Base-by-base conservation (phyloP, 192 early-diverging fungal species). In the Gaertneriomyces semiglobifer region DNA sequence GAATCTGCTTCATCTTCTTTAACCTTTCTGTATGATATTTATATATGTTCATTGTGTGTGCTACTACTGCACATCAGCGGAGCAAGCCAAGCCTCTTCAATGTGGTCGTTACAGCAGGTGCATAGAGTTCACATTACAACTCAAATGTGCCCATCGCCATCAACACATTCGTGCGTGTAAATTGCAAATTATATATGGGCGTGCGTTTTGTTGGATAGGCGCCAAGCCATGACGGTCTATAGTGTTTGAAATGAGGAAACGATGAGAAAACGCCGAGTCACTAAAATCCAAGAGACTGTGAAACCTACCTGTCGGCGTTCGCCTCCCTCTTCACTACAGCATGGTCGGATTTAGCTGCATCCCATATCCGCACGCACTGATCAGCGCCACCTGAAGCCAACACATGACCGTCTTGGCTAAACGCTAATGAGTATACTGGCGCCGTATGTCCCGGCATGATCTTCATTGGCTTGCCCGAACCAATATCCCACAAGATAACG, bases 401-500 rank as follows among this genome's bases (percentile, higher is more conserved):
- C 25, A 94, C 68, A 33, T 71, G 88, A 39, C 88, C 87, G 65
- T 93, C 93, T 25, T 81, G 75, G 66, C 89, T 93, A 65, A 98
- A 98, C 4, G 81, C 84, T 14, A 98, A 81, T 11, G 90, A 88
- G 66, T 96, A 91, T 11, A 99, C 80, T 3, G 86, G 72, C 14
- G 85, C 87, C 25, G 88, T 86, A 72, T 99, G 96, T 1, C 93
- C 97, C 7, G 79, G 77, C 82, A 99, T 75, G 44, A 81, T 84
- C 63, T 94, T 92, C 71, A 99, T 84, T 41, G 84, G 73, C 47
- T 83, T 86, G 10, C 94, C 95, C 0, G 84, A 87, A 6, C 87
- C 89, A 12, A 99, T 74, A 74, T 99, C 97, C 95, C 97, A 98
- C 18, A 99, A 73, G 62, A 79, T 86, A 66, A 99, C 83, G 0